Conservation (phyloP, 805 yeast genomes). For the Pichia sporocuriosa region DNA sequence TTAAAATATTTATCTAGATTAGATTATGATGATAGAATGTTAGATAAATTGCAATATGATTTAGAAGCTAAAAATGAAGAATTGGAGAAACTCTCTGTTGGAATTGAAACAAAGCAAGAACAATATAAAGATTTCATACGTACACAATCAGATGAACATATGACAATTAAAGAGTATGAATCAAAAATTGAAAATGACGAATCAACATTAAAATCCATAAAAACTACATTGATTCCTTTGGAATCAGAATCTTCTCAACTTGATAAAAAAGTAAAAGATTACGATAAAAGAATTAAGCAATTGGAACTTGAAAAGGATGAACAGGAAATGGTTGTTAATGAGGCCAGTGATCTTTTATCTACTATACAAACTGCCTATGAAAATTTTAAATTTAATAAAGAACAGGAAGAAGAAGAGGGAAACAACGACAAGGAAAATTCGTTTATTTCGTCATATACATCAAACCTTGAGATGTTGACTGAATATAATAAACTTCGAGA, state of each 20-base stretch:
- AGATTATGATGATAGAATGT: slow-evolving; percentile 47
- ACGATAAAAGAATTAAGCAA: slow-evolving; percentile 42
- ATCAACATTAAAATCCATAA: slow-evolving; percentile 16
- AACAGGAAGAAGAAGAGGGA: slow-evolving; percentile 7
- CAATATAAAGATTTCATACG: slow-evolving; percentile 28
- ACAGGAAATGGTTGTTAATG: slow-evolving; percentile 39
- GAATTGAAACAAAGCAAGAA: slow-evolving; percentile 23
- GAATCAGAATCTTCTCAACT: slow-evolving; percentile 48
- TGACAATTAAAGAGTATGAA: slow-evolving; percentile 37
- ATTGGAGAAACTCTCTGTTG: slow-evolving; percentile 23
- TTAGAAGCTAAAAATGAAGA: slow-evolving; percentile 32
- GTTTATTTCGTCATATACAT: slow-evolving; percentile 9
- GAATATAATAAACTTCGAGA: slow-evolving; percentile 57
- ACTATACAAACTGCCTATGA: slow-evolving; percentile 24
- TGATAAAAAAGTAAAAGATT: slow-evolving; percentile 38
- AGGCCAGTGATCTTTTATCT: slow-evolving; percentile 41
- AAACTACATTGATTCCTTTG: slow-evolving; percentile 48
- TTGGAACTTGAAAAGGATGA: slow-evolving; percentile 45
- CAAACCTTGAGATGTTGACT: slow-evolving; percentile 45
- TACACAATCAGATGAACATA: slow-evolving; percentile 40
- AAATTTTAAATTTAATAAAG: slow-evolving; percentile 12
- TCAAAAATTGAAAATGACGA: slow-evolving; percentile 38
- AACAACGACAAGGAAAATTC: background rate
- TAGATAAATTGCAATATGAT: slow-evolving; percentile 27
- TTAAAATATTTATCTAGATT: slow-evolving; percentile 55